Conservation (phyloP, 495 filamentous ascomycete species). For the Talaromyces thailandensis region DNA sequence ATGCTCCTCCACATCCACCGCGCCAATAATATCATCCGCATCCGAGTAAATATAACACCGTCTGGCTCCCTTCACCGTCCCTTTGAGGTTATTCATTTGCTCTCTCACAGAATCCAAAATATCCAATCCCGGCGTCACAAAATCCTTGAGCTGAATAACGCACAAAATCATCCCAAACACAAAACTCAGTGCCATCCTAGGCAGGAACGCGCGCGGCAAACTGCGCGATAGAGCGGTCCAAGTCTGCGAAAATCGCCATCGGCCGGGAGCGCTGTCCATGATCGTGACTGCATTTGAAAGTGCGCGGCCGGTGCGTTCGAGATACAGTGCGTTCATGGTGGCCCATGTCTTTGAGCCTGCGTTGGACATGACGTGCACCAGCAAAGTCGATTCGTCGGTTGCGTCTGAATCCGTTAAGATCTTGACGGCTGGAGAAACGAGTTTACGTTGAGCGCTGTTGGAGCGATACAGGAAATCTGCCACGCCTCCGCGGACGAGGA, state of each 20-base stretch:
- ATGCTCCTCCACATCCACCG: constrained; percentile 18
- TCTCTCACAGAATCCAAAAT: not conserved
- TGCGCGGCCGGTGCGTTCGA: not conserved
- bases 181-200: constrained; percentile 1
- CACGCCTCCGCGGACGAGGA: not conserved
- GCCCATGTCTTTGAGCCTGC: not conserved
- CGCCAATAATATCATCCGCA: constrained; percentile 14
- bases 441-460: not conserved
- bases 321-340: not conserved
- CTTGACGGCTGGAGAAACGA: constrained; percentile 1
- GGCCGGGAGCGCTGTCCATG: constrained; percentile 1
- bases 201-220: not conserved
- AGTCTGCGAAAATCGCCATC: not conserved
- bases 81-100: not conserved
- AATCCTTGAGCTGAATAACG: not conserved
- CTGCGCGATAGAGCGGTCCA: not conserved
- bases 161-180: not conserved
- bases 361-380: not conserved
- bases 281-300: not conserved
- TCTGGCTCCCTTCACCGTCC: not conserved
- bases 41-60: constrained; percentile 16
- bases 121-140: not conserved
- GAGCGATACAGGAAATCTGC: constrained; percentile 1
- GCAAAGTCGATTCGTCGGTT: not conserved
- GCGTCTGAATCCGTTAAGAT: not conserved